Base-by-base conservation (phyloP, 106 monocot genomes). In the Phalaenopsis equestris region DNA sequence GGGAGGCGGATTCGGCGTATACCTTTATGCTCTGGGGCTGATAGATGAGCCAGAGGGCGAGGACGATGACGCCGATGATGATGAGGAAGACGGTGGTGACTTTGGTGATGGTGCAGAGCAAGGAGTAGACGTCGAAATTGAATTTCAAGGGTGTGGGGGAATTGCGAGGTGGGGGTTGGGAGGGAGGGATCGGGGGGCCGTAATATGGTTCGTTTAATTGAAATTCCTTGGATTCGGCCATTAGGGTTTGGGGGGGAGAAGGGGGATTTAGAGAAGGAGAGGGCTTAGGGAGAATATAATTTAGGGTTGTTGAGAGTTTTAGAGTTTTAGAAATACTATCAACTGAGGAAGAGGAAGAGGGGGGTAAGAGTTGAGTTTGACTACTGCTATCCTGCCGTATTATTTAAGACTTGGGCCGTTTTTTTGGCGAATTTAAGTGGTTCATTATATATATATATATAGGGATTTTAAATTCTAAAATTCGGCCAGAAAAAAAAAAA, bases 11-110 rank as follows among this genome's bases (percentile, higher is more conserved):
- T 3, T 76, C 49, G 10, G 76, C 76, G 49, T 23, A 47, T 24
- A 76, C 49, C 49, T 76, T 76, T 16, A 49, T 46, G 49, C 48
- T 48, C 18, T 76, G 21, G 46, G 76, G 76, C 48, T 76, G 46
- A 49, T 76, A 76, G 46, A 76, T 30, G 48, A 76, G 76, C 76
- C 76, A 76, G 41, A 76, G 48, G 10, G 48, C 24, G 1, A 76
- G 76, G 24, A 76, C 76, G 76, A 76, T 41, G 76, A 76, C 23
- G 23, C 76, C 76, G 48, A 76, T n/a, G 21, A 30, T 18, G 46
- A 76, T 76, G 48, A 76, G 19, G n/a, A 49, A 48, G 76, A 17
- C 30, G 46, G 76, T 48, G 48, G 42, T 24, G 23, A 49, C 30
- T 49, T 24, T 76, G 48, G n/a, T 18, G 46, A 76, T 18, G 76